Conservation (phyloP, 352 stramenopile genomes). For the Pythium periplocum region DNA sequence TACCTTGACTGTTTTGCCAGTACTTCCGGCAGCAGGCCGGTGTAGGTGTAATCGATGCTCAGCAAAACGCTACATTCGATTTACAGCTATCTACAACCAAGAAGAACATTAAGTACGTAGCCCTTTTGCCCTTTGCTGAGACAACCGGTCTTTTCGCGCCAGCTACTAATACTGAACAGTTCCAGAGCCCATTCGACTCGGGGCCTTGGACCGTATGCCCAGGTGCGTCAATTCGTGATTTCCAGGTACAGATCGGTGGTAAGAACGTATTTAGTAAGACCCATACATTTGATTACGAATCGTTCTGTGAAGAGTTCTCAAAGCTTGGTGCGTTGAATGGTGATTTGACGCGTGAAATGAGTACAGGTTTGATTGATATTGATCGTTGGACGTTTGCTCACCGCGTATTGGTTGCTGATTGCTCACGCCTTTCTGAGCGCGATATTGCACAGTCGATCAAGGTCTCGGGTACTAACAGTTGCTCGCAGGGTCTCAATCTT, state of each 20-base stretch:
- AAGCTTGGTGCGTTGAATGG: conserved; percentile 22
- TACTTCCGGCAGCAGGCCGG: conserved; percentile 17
- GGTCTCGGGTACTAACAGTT: conserved; percentile 4
- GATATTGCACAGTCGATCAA: conserved; percentile 2
- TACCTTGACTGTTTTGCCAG: conserved; percentile 18
- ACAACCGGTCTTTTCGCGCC: conserved; percentile 5
- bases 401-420: neutral
- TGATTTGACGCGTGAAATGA: conserved; percentile 15
- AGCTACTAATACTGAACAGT: conserved; percentile 10
- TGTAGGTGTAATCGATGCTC: conserved; percentile 6
- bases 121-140: conserved; percentile 14
- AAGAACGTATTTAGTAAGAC: conserved; percentile 23
- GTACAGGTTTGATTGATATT: conserved; percentile 18
- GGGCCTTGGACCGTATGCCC: conserved; percentile 21
- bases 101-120: conserved; percentile 20
- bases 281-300: conserved; percentile 17
- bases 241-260: conserved; percentile 22
- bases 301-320: conserved; percentile 13
- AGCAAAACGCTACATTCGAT: conserved; percentile 16
- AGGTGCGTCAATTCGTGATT: conserved; percentile 11
- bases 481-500: conserved; percentile 2
- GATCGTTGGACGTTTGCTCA: conserved; percentile 9
- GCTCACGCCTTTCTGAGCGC: neutral
- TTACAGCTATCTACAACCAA: conserved; percentile 14
- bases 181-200: conserved; percentile 15